Conservation (phyloP, 2,329 filamentous ascomycete species). For the Amylocarpus encephaloides region DNA sequence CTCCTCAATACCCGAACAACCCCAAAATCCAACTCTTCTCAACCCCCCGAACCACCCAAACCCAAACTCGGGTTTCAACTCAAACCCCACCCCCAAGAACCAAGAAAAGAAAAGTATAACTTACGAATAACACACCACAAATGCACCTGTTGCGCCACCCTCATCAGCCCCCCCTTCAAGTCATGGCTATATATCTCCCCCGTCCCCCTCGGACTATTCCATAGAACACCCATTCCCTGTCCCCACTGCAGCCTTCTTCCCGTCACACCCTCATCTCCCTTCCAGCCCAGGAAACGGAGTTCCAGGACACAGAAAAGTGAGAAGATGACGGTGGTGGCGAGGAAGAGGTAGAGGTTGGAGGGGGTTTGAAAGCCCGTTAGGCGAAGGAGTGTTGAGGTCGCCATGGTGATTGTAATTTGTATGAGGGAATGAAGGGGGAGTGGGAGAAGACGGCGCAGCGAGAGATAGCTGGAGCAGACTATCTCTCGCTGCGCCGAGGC, state of each 20-base stretch:
- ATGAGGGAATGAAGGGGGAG: too few species aligned
- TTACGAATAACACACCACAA: constrained; percentile 13
- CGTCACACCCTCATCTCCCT: background rate
- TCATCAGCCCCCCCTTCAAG: background rate
- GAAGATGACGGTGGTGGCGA: constrained; percentile 4
- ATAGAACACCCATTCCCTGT: background rate
- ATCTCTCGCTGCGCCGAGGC: too few species aligned
- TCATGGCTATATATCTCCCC: constrained; percentile 7
- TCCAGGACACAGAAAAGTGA: constrained; percentile 6
- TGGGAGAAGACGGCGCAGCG: too few species aligned
- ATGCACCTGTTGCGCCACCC: constrained; percentile 5
- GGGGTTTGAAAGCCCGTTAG: constrained; percentile 11
- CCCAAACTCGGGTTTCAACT: background rate
- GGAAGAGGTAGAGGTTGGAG: constrained; percentile 2
- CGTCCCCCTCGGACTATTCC: background rate
- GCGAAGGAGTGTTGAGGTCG: background rate
- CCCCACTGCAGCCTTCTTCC: background rate
- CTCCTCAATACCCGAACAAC: background rate
- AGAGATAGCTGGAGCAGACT: too few species aligned
- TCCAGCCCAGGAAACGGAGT: background rate
- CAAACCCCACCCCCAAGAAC: background rate
- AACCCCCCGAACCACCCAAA: background rate
- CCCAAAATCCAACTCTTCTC: background rate
- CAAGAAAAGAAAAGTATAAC: background rate
- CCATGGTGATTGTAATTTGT: background rate